These are phyloP conservation scores for Immersiporthe knoxdaviesiana DNA, from an alignment of 2,329 filamentous ascomycete genomes.

Conservation along the genomic window DNA sequence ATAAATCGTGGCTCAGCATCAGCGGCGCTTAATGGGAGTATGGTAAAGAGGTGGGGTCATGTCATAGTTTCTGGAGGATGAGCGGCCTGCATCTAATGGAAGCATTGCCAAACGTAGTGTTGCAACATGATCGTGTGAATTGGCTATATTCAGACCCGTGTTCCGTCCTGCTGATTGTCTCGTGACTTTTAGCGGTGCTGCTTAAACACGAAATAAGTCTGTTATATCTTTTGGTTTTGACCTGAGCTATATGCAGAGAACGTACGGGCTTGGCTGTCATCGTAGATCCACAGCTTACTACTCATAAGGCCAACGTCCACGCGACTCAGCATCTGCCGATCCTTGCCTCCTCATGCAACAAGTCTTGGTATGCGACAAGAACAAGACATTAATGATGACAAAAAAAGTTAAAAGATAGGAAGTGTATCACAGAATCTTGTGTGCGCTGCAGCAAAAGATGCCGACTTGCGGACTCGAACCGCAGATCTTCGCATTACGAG, in stretches of 20 bases:
- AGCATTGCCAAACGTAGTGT: neutral
- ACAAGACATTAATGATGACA: neutral
- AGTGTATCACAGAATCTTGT: too few relatives aligned
- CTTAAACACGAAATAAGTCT: neutral
- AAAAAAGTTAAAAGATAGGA: too few relatives aligned
- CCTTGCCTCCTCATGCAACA: neutral
- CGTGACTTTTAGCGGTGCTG: neutral
- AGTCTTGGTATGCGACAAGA: neutral
- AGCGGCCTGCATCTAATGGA: constrained; percentile 1
- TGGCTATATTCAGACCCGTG: neutral
- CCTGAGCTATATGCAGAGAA: neutral
- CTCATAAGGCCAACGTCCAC: neutral
- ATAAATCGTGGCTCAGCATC: constrained; percentile 7
- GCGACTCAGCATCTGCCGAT: neutral
- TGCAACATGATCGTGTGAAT: neutral
- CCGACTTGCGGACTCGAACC: constrained; percentile 31
- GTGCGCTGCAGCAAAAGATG: constrained; percentile 3
- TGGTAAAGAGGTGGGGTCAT: neutral
- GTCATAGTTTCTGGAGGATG: neutral
- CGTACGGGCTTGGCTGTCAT: too few relatives aligned
- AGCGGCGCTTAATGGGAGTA: constrained; percentile 9
- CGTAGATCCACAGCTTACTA: neutral
- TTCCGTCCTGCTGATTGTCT: neutral
- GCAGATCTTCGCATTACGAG: constrained; percentile 31
- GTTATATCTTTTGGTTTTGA: neutral